Evolutionary conservation across 2,329 filamentous ascomycete genomes (phyloP).

Genomic region (Talaromyces marneffei): DNA sequence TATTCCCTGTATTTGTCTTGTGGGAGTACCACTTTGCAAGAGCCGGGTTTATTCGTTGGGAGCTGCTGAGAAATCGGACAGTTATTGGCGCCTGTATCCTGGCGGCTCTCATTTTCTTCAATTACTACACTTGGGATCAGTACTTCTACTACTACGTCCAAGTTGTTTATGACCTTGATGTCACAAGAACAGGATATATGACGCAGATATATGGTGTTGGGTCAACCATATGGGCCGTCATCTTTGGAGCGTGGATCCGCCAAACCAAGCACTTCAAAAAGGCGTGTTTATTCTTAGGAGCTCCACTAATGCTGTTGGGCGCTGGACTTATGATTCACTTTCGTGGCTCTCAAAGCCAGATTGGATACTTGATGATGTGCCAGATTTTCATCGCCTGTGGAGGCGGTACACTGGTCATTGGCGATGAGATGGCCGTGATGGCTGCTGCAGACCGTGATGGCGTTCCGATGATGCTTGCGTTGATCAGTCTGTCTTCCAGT

Average conservation of each 20-base stretch:
- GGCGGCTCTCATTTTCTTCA: slow-evolving; percentile 45
- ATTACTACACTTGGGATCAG: slow-evolving; percentile 49
- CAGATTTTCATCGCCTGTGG: slow-evolving; percentile 52
- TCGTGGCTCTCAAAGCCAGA: slow-evolving; percentile 43
- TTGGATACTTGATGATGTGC: slow-evolving; percentile 50
- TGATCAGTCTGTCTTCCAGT: slow-evolving; percentile 31
- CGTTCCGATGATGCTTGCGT: slow-evolving; percentile 42
- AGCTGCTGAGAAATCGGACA: slow-evolving; percentile 45
- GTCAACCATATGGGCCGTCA: slow-evolving; percentile 46
- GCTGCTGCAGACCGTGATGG: slow-evolving; percentile 51
- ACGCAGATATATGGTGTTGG: slow-evolving; percentile 50
- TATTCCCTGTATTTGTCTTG: slow-evolving; percentile 49
- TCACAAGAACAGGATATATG: slow-evolving; percentile 43
- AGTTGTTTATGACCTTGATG: slow-evolving; percentile 45
- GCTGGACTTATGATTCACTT: slow-evolving; percentile 53
- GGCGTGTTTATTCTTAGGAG: slow-evolving; percentile 46
- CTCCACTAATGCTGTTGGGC: slow-evolving; percentile 48
- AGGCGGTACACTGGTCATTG: slow-evolving; percentile 52
- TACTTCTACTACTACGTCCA: slow-evolving; percentile 52
- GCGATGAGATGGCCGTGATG: slow-evolving; percentile 55
- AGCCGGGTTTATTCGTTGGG: slow-evolving; percentile 50
- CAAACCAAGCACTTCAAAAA: slow-evolving; percentile 49
- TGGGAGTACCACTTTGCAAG: slow-evolving; percentile 52
- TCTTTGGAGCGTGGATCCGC: slow-evolving; percentile 47
- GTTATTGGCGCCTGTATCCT: slow-evolving; percentile 50